Evolutionary conservation across 1,284 basidiomycete species (phyloP), one percentile per base, ranked within the genome.

Genomic region (Fomitopsis schrenkii): DNA sequence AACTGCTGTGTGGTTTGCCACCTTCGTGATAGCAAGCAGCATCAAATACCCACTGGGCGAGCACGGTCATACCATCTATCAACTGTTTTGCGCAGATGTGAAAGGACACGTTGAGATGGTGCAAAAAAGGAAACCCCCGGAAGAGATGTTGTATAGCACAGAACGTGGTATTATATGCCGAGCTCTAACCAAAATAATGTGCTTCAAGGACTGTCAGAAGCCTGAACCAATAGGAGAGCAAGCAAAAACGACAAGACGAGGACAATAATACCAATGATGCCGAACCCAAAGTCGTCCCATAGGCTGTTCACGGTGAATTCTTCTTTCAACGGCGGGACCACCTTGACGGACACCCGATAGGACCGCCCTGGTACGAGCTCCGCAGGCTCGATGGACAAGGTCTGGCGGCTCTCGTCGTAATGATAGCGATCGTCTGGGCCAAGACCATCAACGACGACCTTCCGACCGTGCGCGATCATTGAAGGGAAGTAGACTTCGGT

Each of bases 401-500:
- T 92, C 74, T 93, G 90, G 44, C 83, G 75, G 3, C 70, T 67
- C 66, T 80, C 79, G 64, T 91, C 88, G 70, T 91, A 83, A 2
- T 68, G 53, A 63, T 81, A 83, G 22, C 65, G 70, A 60, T 87
- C 86, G 0, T 74, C 76, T 2, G 75, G 62, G 19, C 68, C 70
- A 6, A 90, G 76, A 0, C 87, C 88, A 36, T 76, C 71, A 0
- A 93, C 83, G 15, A 85, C 64, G 17, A 93, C 68, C 65, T 80
- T 79, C 57, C 88, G 76, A 0, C 83, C 83, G n/a, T 79, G 78
- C 3, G 84, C 76, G 33, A 92, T 71, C 64, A 80, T 71, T 1
- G 83, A 80, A 1, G 94, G 93, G 9, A 94, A 67, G 77, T 88
- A 96, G 57, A 95, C 86, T 73, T 94, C 93, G 12, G 93, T 94